These are phyloP conservation scores for Chrysanthemum seticuspe DNA, from an alignment of 129 eudicot species.

Conservation along the genomic window DNA sequence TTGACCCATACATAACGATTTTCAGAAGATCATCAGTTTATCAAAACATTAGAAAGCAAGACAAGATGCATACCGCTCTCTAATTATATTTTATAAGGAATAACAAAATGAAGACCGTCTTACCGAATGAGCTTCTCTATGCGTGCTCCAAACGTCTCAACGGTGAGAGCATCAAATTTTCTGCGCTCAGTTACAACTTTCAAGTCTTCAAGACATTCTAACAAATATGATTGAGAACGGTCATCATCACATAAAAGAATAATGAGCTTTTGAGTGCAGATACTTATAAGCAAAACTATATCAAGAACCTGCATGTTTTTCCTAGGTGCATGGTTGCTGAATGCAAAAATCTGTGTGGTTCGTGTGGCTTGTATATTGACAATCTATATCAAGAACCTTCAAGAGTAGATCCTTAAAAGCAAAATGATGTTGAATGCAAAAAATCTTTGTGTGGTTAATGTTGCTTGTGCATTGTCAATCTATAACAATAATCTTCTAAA, in stretches of 20 bases:
- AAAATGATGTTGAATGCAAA: too few relatives aligned
- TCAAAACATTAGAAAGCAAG: neutral
- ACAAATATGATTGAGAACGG: constrained; percentile 66
- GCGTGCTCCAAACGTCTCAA: constrained; percentile 94
- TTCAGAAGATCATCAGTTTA: too few relatives aligned
- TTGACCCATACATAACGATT: too few relatives aligned
- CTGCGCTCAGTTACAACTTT: constrained; percentile 78
- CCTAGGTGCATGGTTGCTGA: neutral
- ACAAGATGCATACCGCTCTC: constrained; percentile 8
- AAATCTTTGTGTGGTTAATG: too few relatives aligned
- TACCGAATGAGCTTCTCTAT: constrained; percentile 47
- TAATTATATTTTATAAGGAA: neutral
- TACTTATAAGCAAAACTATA: neutral
- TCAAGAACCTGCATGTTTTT: too few relatives aligned
- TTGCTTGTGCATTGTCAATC: too few relatives aligned
- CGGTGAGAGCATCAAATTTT: constrained; percentile 81
- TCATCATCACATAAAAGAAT: constrained; percentile 37
- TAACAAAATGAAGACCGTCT: constrained; percentile 20
- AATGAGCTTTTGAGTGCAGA: neutral
- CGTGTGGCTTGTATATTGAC: too few relatives aligned
- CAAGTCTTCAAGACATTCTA: constrained; percentile 89
- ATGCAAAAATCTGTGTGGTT: neutral
- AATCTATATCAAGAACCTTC: neutral
- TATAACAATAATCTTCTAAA: too few relatives aligned
- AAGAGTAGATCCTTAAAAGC: neutral